Base-by-base conservation (phyloP, 2,329 filamentous ascomycete species). In the Diaporthe citri region DNA sequence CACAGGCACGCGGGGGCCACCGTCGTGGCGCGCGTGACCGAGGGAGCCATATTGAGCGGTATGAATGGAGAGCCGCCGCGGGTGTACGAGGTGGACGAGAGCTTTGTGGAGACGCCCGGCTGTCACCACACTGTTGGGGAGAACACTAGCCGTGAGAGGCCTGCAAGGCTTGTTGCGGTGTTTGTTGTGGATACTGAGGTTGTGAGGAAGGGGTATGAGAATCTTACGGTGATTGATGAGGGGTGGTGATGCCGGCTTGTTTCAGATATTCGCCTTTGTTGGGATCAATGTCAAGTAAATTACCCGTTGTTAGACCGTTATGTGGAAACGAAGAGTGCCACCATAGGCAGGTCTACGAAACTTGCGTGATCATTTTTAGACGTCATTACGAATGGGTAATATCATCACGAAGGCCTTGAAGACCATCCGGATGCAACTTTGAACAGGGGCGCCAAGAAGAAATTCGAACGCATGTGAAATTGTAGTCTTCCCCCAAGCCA, bases 131-230 rank as follows among this genome's bases (percentile, higher is more conserved):
- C 64, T 0, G 46, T 69, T 7, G 48, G 48, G 2, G 64, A 55
- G 15, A 55, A 69, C 20, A 4, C 17, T 0, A 69, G 64, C 34
- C 20, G 1, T 20, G 17, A 13, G 1, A 15, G 2, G 1, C 7
- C 36, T 20, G 64, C 48, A 3, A 69, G 17, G n/a, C 31, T 67
- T 13, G 15, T 67, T 39, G 62, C 62, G 12, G 46, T 67, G 5
- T 39, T 67, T 17, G 13, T 67, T 15, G 62, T 67, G 46, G 62
- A 67, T 39, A 67, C 46, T 10, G 22, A 67, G 28, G 13, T 67
- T 25, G 22, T 67, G 2, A 2, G 31, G 7, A 51, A 10, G 31
- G 43, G 62, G 6, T 67, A 67, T 8, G 22, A 39, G 3, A 25
- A 31, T 9, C 62, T 67, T 10, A 52, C 64, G 20, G 64, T 52